These are phyloP conservation scores for Symbiodinium pilosum DNA, from an alignment of 73 alveolate genomes.

Conservation along the genomic window DNA sequence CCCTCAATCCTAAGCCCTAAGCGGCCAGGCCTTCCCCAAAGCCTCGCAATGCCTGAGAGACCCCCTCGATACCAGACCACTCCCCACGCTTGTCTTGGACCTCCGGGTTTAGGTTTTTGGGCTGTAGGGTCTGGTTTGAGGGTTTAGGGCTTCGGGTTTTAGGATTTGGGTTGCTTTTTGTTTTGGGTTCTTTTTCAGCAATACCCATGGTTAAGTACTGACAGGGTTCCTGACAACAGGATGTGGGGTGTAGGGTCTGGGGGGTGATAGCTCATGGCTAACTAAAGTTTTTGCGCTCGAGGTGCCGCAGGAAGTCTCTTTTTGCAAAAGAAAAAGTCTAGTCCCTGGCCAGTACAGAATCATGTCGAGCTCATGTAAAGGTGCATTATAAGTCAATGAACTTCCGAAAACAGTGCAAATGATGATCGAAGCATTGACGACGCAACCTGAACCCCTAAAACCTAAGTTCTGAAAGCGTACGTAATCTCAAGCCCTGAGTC, in stretches of 20 bases:
- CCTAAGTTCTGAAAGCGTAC: too few species aligned
- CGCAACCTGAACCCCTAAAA: too few species aligned
- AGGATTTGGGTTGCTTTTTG: neutral
- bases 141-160: neutral
- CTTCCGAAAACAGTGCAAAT: too few species aligned
- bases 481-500: too few species aligned
- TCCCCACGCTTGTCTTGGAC: neutral
- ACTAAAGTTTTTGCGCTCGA: neutral
- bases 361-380: too few species aligned
- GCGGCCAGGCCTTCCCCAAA: neutral
- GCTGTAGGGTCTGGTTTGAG: too few species aligned
- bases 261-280: neutral
- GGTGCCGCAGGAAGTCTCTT: too few species aligned
- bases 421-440: too few species aligned
- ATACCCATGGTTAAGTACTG: neutral
- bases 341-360: too few species aligned
- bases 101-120: neutral
- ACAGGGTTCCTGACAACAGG: neutral
- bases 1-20: neutral
- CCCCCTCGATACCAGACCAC: slow-evolving; percentile 9
- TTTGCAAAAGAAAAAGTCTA: too few species aligned
- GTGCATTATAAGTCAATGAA: too few species aligned
- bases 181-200: neutral
- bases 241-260: neutral
- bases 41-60: neutral